phyloP scores from a whole-genome alignment of 2,329 filamentous ascomycete genomes.

The Paramyrothecium roridum region DNA sequence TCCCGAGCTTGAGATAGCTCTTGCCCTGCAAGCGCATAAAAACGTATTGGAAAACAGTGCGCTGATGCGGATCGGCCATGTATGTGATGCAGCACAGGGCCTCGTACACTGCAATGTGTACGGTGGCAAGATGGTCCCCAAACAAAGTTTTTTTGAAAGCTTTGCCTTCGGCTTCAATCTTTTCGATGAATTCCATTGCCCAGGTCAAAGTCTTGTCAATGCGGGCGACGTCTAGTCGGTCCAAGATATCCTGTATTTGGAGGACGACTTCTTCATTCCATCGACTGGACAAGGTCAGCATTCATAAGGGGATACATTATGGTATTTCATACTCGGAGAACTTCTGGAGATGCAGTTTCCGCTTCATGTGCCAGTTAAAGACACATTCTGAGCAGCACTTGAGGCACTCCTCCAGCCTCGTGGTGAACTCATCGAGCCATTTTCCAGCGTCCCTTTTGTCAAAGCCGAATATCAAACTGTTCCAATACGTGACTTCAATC shows the following conservation, averaged over 20 bases:
- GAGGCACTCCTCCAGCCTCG: slow-evolving; percentile 55
- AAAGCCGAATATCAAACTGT: slow-evolving; percentile 67
- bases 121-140: slow-evolving; percentile 47
- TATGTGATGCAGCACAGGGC: slow-evolving; percentile 81
- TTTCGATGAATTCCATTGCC: slow-evolving; percentile 52
- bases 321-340: slow-evolving; percentile 53
- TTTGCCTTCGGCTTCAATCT: slow-evolving; percentile 44
- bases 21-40: slow-evolving; percentile 72
- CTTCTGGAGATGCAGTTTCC: slow-evolving; percentile 59
- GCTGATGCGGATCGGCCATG: slow-evolving; percentile 53
- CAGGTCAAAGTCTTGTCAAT: slow-evolving; percentile 58
- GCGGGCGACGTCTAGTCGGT: slow-evolving; percentile 57
- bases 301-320: neutral
- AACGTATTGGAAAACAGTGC: slow-evolving; percentile 70
- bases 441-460: slow-evolving; percentile 56
- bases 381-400: slow-evolving; percentile 68
- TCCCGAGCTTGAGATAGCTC: slow-evolving; percentile 72
- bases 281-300: slow-evolving; percentile 25
- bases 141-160: slow-evolving; percentile 45
- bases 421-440: slow-evolving; percentile 58
- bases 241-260: slow-evolving; percentile 53
- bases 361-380: slow-evolving; percentile 69
- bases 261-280: slow-evolving; percentile 49
- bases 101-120: slow-evolving; percentile 82
- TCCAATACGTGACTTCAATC: slow-evolving; percentile 62